Conservation (phyloP, 2,329 filamentous ascomycete genomes). For the Pestalotiopsis sp. region DNA sequence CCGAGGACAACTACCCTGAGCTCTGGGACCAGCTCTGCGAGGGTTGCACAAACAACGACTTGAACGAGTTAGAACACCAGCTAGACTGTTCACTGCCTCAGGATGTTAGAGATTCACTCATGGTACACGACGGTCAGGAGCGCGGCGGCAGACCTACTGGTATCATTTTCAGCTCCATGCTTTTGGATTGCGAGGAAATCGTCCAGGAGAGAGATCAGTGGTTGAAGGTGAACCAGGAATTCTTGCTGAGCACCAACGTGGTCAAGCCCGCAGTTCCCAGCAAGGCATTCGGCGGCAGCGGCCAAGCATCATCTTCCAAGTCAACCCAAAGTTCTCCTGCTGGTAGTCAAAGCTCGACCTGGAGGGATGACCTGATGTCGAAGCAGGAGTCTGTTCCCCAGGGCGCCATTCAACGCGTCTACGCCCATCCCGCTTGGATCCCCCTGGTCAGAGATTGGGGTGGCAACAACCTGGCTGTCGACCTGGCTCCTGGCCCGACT, state of each 20-base stretch:
- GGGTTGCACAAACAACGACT: constrained; percentile 88
- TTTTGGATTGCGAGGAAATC: constrained; percentile 97
- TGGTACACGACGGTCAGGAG: constrained; percentile 95
- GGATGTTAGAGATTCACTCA: constrained; percentile 89
- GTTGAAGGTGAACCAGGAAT: constrained; percentile 91
- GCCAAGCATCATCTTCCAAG: constrained; percentile 70
- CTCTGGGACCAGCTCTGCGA: constrained; percentile 92
- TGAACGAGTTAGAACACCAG: constrained; percentile 96
- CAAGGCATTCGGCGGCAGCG: constrained; percentile 70
- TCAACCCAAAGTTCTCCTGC: constrained; percentile 50
- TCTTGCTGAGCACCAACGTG: constrained; percentile 64
- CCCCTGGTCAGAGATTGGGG: constrained; percentile 97
- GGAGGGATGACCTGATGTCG: constrained; percentile 82
- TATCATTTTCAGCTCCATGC: constrained; percentile 90
- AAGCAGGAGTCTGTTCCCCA: constrained; percentile 88
- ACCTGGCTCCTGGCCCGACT: constrained; percentile 85
- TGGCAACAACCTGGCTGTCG: constrained; percentile 94
- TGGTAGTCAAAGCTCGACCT: constrained; percentile 62
- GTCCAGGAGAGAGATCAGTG: constrained; percentile 98
- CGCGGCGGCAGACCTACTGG: constrained; percentile 88
- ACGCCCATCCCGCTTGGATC: constrained; percentile 94
- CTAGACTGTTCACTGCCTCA: constrained; percentile 91
- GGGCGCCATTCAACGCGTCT: constrained; percentile 86
- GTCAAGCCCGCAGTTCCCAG: constrained; percentile 65
- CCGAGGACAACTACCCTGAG: constrained; percentile 93